Evolutionary conservation across 2,329 filamentous ascomycete species (phyloP), one percentile per base, ranked within the genome.

Genomic region (Tolypocladium tundrense): DNA sequence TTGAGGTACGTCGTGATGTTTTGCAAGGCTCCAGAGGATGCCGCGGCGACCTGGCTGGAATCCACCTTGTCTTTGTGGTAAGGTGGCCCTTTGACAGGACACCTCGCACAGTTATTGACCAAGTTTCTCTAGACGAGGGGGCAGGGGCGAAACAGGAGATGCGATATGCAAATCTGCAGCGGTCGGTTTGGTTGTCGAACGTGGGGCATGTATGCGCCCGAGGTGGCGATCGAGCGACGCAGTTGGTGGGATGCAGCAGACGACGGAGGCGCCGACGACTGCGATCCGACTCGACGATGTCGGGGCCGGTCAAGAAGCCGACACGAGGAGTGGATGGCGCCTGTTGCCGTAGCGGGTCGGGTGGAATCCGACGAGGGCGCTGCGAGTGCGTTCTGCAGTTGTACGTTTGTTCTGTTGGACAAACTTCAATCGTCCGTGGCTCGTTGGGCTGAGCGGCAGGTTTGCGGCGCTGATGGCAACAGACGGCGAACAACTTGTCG

Each of bases 21-120:
- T 75, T 80, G 80, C 69, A 84, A 72, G 75, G 81, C 83, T 84
- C 82, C 82, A 72, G 79, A 77, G 69, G 82, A 83, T 81, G 81
- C 83, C 80, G 79, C 76, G 68, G 75, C 68, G 70, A 73, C 74
- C 72, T 79, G 76, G 73, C 74, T 73, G 71, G 82, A 84, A 84
- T 81, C 82, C 82, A 85, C 81, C 72, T 84, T 85, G 80, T 72
- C 76, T 74, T 70, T 67, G 65, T 63, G 64, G 65, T 65, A 70
- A 69, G 70, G 68, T 71, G 68, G 60, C 67, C 70, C 68, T 61
- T 57, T 58, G 59, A 65, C 61, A 72, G 70, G 70, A 69, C 70
- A 72, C 70, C 70, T 61, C 60, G n/a, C 45, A 48, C 39, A 48
- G 33, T 14, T 54, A 35, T 43, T 11, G 19, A 48, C 24, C 54